Percentiles rank a stretch among this genome's conserved stretches.
Evolutionary conservation across 2,329 filamentous ascomycete genomes (phyloP).

Genomic region (Phialemonium atrogriseum): DNA sequence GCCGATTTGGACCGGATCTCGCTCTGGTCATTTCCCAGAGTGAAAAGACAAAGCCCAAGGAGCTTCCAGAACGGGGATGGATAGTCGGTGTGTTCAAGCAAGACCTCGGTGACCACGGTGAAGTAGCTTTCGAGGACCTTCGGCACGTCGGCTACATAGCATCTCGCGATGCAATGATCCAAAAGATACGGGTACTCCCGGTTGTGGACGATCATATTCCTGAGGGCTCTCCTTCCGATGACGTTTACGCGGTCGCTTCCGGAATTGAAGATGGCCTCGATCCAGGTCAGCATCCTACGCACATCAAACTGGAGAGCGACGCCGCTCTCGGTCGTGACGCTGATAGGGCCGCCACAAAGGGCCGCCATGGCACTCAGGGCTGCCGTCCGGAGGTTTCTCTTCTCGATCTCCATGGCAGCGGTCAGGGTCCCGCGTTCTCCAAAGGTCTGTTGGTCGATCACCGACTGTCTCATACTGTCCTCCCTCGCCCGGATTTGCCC

Average conservation of each 20-base stretch:
- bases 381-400: slow-evolving; percentile 80
- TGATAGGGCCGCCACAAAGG: slow-evolving; percentile 78
- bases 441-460: slow-evolving; percentile 70
- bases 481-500: slow-evolving; percentile 72
- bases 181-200: slow-evolving; percentile 77
- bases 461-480: slow-evolving; percentile 76
- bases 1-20: slow-evolving; percentile 85
- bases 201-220: slow-evolving; percentile 86
- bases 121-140: slow-evolving; percentile 95
- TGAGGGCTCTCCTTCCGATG: slow-evolving; percentile 80
- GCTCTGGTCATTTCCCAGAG: slow-evolving; percentile 83
- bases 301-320: slow-evolving; percentile 88
- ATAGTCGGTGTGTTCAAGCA: slow-evolving; percentile 76
- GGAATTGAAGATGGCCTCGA: slow-evolving; percentile 89
- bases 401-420: slow-evolving; percentile 94
- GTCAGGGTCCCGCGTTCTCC: slow-evolving; percentile 71
- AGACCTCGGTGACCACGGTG: slow-evolving; percentile 78
- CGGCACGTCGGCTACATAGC: slow-evolving; percentile 71
- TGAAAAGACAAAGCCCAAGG: slow-evolving; percentile 81
- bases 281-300: slow-evolving; percentile 86
- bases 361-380: slow-evolving; percentile 94
- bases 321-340: slow-evolving; percentile 79
- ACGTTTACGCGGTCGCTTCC: slow-evolving; percentile 86
- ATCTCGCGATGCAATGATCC: slow-evolving; percentile 84
- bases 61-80: slow-evolving; percentile 85